Evolutionary conservation across 257 asterid genomes (phyloP).

Genomic region (Solanum chiquidenum): DNA sequence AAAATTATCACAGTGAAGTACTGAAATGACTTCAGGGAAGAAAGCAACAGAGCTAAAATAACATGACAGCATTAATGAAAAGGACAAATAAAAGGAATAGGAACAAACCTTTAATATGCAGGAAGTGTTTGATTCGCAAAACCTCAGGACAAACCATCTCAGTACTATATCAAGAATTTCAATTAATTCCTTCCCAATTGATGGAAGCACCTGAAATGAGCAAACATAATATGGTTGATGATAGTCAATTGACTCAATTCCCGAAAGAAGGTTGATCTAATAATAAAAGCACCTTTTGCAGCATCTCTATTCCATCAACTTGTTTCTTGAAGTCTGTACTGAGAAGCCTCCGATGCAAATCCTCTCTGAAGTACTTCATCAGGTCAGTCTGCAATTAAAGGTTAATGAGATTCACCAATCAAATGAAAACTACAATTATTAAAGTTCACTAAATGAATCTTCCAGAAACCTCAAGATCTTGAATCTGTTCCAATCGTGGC

Average conservation of each 20-base stretch:
- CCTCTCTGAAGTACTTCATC: conserved; percentile 87
- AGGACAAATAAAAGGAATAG: background rate
- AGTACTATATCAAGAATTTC: conserved; percentile 87
- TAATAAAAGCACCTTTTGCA: conserved; percentile 64
- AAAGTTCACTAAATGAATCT: background rate
- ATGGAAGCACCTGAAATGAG: conserved; percentile 68
- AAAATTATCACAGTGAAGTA: conserved; percentile 5
- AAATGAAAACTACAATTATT: background rate
- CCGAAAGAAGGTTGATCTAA: background rate
- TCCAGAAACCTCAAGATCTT: conserved; percentile 84
- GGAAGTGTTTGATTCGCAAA: conserved; percentile 89
- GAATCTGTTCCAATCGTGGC: conserved; percentile 87
- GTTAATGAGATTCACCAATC: background rate
- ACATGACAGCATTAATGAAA: background rate
- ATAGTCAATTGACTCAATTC: background rate
- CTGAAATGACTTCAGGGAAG: background rate
- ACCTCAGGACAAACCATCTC: conserved; percentile 88
- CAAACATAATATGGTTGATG: conserved; percentile 9
- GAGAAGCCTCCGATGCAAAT: conserved; percentile 77
- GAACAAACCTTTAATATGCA: conserved; percentile 72
- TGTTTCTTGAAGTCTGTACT: conserved; percentile 92
- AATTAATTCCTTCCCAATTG: conserved; percentile 58
- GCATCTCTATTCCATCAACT: conserved; percentile 98
- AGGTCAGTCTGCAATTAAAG: conserved; percentile 55
- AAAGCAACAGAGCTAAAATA: background rate